Evolutionary conservation across 495 filamentous ascomycete genomes (phyloP).

Genomic region (Tuber calosporum): DNA sequence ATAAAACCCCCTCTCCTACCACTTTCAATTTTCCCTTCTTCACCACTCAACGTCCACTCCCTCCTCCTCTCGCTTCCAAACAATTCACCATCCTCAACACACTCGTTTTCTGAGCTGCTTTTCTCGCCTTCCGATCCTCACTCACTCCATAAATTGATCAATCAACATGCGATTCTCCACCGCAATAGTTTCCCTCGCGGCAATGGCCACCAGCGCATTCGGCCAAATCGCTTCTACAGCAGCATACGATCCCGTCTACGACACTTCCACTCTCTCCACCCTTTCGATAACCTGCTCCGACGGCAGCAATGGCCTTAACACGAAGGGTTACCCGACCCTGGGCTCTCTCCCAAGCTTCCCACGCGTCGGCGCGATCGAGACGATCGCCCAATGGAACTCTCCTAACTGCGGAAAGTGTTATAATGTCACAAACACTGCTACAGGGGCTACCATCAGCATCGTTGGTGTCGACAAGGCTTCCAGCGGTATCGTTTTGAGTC

Average conservation of each 20-base stretch:
- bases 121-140: not conserved
- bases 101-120: conserved; percentile 11
- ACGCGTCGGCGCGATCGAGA: conserved; percentile 56
- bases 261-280: conserved; percentile 48
- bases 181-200: conserved; percentile 41
- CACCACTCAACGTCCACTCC: conserved; percentile 8
- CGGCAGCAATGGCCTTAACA: conserved; percentile 54
- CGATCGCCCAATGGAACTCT: conserved; percentile 55
- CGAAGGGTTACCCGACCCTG: conserved; percentile 44
- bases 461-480: conserved; percentile 59
- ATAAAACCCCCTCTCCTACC: conserved; percentile 13
- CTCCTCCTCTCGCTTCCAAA: not conserved
- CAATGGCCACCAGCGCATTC: conserved; percentile 33
- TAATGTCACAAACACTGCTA: conserved; percentile 53
- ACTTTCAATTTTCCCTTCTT: conserved; percentile 4
- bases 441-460: conserved; percentile 55
- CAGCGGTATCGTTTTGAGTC: conserved; percentile 50
- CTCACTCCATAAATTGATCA: conserved; percentile 3
- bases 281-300: conserved; percentile 53
- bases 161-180: conserved; percentile 52
- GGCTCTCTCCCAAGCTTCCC: conserved; percentile 52
- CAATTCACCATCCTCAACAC: not conserved
- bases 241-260: conserved; percentile 54
- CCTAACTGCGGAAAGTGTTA: conserved; percentile 64
- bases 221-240: conserved; percentile 13